Evolutionary conservation across 805 yeast genomes (phyloP).

Genomic region (Metschnikowia proteae): DNA sequence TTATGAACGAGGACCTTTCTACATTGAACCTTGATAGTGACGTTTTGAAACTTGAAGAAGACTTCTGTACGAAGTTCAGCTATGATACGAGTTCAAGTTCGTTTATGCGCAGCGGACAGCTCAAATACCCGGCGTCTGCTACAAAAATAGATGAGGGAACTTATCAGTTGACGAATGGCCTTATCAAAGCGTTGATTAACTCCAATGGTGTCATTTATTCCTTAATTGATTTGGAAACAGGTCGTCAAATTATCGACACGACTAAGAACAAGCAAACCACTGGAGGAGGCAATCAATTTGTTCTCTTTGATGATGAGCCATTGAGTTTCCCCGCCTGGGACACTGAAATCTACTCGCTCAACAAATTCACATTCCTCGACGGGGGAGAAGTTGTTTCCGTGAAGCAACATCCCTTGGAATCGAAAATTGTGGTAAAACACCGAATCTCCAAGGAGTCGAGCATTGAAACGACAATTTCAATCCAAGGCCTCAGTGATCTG

Average conservation of each 20-base stretch:
- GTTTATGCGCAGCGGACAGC: constrained; percentile 13
- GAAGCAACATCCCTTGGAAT: constrained; percentile 54
- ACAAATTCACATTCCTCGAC: constrained; percentile 52
- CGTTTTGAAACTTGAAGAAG: constrained; percentile 7
- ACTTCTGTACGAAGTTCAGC: constrained; percentile 9
- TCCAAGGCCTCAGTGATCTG: constrained; percentile 59
- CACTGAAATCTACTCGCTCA: constrained; percentile 84
- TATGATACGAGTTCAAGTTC: constrained; percentile 15
- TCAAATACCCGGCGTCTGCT: constrained; percentile 48
- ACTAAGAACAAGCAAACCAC: constrained; percentile 48
- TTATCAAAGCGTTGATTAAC: constrained; percentile 52
- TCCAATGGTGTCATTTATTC: constrained; percentile 56
- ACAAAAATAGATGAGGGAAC: constrained; percentile 35
- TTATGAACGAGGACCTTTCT: constrained; percentile 21
- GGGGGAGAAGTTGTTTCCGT: constrained; percentile 39
- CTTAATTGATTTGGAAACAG: constrained; percentile 53
- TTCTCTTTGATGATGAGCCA: constrained; percentile 87
- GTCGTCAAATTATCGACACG: constrained; percentile 63
- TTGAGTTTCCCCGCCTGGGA: constrained; percentile 96
- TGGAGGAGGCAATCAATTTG: constrained; percentile 73
- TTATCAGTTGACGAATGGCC: constrained; percentile 57
- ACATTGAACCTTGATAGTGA: constrained; percentile 5
- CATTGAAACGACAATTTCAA: constrained; percentile 65
- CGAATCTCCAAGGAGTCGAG: constrained; percentile 53
- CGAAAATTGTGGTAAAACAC: constrained; percentile 61